phyloP scores from a whole-genome alignment of 2,329 filamentous ascomycete species.

The Thermoascus crustaceus region DNA sequence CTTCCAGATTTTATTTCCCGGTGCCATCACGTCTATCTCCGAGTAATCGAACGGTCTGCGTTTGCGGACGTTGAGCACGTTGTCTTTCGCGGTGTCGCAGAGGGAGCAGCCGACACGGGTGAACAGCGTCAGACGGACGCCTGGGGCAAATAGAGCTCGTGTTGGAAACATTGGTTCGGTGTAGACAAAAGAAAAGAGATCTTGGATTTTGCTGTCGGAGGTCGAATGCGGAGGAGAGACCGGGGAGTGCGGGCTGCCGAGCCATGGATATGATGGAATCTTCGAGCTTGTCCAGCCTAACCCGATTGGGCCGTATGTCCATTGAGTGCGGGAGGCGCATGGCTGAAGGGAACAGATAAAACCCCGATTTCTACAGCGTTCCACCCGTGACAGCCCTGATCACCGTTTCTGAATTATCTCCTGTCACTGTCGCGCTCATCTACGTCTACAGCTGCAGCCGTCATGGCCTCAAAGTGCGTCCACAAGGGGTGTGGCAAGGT shows the following conservation, averaged over 20 bases:
- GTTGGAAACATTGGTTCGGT: slow-evolving; percentile 23
- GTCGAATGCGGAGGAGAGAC: too few species aligned
- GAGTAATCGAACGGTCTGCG: slow-evolving; percentile 47
- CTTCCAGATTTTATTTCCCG: slow-evolving; percentile 49
- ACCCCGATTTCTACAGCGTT: neutral
- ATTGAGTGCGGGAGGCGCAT: neutral
- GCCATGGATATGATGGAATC: slow-evolving; percentile 30
- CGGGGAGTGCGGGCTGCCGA: slow-evolving; percentile 10
- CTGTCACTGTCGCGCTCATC: neutral
- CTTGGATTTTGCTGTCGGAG: too few species aligned
- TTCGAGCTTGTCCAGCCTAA: slow-evolving; percentile 33
- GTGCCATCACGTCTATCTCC: slow-evolving; percentile 52
- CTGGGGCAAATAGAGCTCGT: slow-evolving; percentile 20
- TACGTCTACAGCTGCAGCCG: neutral
- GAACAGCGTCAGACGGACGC: slow-evolving; percentile 49
- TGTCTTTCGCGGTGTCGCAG: slow-evolving; percentile 53
- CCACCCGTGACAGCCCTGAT: slow-evolving; percentile 1
- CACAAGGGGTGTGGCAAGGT: slow-evolving; percentile 91
- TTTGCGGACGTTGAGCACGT: slow-evolving; percentile 46
- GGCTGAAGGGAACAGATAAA: neutral
- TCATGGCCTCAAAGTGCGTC: slow-evolving; percentile 63
- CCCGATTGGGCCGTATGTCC: slow-evolving; percentile 18
- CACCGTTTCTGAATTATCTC: neutral
- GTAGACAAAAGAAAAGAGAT: too few species aligned
- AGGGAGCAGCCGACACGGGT: slow-evolving; percentile 53